Conservation (phyloP, 352 stramenopile species). For the Hyaloperonospora brassicae region DNA sequence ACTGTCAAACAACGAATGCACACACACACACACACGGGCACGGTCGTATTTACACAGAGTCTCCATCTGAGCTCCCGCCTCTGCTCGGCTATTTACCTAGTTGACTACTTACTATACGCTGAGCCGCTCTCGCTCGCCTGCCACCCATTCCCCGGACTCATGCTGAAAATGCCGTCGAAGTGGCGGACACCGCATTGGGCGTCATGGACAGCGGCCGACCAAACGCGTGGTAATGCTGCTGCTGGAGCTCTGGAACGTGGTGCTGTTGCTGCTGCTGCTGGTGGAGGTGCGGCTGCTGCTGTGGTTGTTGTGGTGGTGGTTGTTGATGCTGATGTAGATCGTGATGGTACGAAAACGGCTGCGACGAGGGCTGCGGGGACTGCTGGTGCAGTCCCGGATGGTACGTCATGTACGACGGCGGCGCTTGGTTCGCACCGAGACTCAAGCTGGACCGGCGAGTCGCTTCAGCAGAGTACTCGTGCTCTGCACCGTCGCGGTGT, state of each 20-base stretch:
- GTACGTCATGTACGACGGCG: conserved; percentile 19
- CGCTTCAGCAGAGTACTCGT: conserved; percentile 24
- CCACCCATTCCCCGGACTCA: conserved; percentile 7
- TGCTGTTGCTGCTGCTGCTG: conserved; percentile 13
- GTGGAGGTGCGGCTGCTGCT: conserved; percentile 18
- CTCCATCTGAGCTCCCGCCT: conserved; percentile 15
- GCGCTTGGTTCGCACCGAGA: conserved; percentile 15
- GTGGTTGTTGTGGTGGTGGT: conserved; percentile 4
- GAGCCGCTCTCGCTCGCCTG: background rate
- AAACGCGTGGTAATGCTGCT: conserved; percentile 16
- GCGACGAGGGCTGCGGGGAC: conserved; percentile 14
- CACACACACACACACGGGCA: conserved; percentile 10
- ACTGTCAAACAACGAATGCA: background rate
- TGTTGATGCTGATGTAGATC: conserved; percentile 11
- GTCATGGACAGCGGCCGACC: conserved; percentile 23
- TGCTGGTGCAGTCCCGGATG: conserved; percentile 21
- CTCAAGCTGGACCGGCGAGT: conserved; percentile 22
- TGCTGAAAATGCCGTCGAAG: conserved; percentile 27
- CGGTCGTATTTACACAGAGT: conserved; percentile 32
- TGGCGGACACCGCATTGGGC: conserved; percentile 16
- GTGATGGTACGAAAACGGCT: conserved; percentile 18
- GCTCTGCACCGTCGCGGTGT: conserved; percentile 12
- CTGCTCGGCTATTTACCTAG: conserved; percentile 21
- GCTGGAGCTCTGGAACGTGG: background rate
- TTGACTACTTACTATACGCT: conserved; percentile 33